Conservation (phyloP, 2,329 filamentous ascomycete genomes). For the Tolypocladium inflatum region DNA sequence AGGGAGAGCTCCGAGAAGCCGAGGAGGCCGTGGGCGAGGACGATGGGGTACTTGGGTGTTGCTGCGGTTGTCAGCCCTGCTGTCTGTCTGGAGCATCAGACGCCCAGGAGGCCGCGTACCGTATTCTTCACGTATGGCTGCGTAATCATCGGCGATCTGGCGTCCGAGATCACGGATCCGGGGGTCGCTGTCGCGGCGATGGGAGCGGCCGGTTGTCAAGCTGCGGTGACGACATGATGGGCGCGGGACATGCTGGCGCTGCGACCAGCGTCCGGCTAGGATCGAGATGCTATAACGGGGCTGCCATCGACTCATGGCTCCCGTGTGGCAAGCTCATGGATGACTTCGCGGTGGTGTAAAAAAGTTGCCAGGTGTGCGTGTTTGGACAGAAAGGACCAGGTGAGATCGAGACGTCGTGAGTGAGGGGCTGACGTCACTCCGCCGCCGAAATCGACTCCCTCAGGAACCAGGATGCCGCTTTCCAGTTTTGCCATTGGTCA, state of each 20-base stretch:
- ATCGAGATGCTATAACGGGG: background rate
- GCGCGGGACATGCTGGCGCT: background rate
- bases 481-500: background rate
- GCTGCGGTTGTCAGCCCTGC: slow-evolving; percentile 20
- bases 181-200: background rate
- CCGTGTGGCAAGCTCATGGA: background rate
- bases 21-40: slow-evolving; percentile 56
- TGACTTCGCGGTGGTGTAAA: background rate
- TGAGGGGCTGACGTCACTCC: slow-evolving; percentile 6
- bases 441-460: background rate
- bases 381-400: background rate
- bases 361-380: background rate
- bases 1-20: slow-evolving; percentile 51
- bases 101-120: slow-evolving; percentile 18
- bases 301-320: slow-evolving; percentile 2
- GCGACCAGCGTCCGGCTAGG: background rate
- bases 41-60: slow-evolving; percentile 50
- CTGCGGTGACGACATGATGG: background rate
- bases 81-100: background rate
- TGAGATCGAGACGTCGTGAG: background rate
- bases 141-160: slow-evolving; percentile 37
- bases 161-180: slow-evolving; percentile 1
- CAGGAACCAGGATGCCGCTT: background rate
- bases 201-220: background rate
- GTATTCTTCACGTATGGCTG: slow-evolving; percentile 33